Conservation (phyloP, 2,329 filamentous ascomycete species). For the Claviceps capensis region DNA sequence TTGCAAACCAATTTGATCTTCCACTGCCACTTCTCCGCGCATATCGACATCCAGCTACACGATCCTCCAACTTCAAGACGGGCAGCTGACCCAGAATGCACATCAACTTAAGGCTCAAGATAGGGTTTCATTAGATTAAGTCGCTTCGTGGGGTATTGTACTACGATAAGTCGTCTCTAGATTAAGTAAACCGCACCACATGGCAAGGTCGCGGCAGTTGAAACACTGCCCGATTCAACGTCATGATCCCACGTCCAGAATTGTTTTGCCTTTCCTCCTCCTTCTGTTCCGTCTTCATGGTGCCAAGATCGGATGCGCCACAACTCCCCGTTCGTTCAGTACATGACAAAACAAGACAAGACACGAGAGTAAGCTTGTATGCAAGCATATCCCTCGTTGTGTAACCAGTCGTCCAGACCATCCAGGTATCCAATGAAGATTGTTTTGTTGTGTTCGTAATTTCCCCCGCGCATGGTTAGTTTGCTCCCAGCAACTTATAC, state of each 20-base stretch:
- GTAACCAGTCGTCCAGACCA: background rate
- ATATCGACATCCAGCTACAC: too few relatives aligned
- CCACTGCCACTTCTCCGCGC: too few relatives aligned
- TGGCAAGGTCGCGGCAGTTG: background rate
- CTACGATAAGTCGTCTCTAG: conserved; percentile 3
- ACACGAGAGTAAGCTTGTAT: background rate
- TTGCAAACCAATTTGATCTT: too few relatives aligned
- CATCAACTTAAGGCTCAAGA: background rate
- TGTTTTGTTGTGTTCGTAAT: background rate
- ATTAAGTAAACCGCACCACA: background rate
- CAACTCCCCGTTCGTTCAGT: background rate
- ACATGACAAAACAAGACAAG: background rate
- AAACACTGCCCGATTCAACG: background rate
- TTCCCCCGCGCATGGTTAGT: background rate
- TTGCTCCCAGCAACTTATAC: background rate
- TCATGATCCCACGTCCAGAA: background rate
- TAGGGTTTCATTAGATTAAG: conserved; percentile 4
- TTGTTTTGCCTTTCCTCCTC: background rate
- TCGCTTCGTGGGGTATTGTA: conserved; percentile 7
- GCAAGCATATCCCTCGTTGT: background rate
- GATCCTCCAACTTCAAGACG: background rate
- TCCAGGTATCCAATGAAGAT: background rate
- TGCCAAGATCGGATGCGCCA: background rate
- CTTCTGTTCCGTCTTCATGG: background rate
- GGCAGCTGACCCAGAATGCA: background rate